These are phyloP conservation scores for Tolypocladium tropicale DNA, from an alignment of 2,329 filamentous ascomycete genomes.

Conservation along the genomic window DNA sequence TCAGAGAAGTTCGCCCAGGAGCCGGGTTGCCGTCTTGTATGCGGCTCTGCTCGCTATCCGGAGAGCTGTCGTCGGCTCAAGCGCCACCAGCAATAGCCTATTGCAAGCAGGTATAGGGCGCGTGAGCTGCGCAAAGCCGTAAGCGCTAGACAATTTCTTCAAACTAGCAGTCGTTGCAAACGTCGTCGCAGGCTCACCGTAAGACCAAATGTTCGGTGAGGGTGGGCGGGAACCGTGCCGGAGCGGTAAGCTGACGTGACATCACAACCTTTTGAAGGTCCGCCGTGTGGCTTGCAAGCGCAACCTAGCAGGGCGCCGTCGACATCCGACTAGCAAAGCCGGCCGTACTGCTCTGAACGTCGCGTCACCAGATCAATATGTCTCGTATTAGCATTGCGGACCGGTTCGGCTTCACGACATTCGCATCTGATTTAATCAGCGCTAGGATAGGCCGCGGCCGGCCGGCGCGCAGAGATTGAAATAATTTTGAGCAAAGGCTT, in stretches of 20 bases:
- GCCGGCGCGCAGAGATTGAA: neutral
- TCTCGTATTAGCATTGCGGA: neutral
- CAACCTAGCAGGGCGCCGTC: neutral
- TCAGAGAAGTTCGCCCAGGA: no score
- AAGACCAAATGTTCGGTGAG: neutral
- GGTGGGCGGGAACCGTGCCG: neutral
- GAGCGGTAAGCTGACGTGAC: neutral
- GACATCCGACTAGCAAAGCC: neutral
- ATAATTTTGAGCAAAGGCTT: neutral
- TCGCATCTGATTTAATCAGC: neutral
- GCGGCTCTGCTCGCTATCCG: neutral
- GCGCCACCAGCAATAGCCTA: neutral
- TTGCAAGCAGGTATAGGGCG: neutral
- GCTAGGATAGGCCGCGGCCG: neutral
- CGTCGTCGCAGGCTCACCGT: neutral
- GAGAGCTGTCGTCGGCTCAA: neutral
- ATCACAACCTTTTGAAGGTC: neutral
- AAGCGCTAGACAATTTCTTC: neutral
- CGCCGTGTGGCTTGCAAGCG: neutral
- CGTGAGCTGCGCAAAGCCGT: neutral
- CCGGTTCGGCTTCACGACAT: neutral
- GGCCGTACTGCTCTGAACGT: neutral
- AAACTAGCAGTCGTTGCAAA: neutral
- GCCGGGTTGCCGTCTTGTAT: no score
- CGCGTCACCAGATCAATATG: neutral